phyloP scores from a whole-genome alignment of 495 filamentous ascomycete genomes.

The Hyaloscypha hepaticicola region DNA sequence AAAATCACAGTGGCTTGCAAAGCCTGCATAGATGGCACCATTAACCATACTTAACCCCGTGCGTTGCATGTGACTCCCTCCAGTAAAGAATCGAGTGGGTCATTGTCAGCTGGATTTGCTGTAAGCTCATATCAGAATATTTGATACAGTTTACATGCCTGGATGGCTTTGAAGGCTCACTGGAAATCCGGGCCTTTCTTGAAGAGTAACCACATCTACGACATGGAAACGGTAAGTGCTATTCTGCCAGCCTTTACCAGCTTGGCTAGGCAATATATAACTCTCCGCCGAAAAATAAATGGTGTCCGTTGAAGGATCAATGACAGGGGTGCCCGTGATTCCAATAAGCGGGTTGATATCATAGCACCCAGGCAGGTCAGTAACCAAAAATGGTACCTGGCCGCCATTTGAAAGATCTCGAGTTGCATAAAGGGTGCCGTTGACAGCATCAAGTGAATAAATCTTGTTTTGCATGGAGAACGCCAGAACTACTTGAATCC shows the following conservation, averaged over 20 bases:
- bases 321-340: constrained; percentile 41
- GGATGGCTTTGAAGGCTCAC: constrained; percentile 22
- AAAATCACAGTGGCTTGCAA: constrained; percentile 40
- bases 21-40: constrained; percentile 39
- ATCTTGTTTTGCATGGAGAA: constrained; percentile 35
- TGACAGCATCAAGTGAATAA: constrained; percentile 35
- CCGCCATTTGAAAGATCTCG: constrained; percentile 22
- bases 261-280: constrained; percentile 29
- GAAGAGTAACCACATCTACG: constrained; percentile 37
- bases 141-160: background rate
- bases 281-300: constrained; percentile 43
- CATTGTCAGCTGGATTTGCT: constrained; percentile 32
- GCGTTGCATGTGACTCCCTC: constrained; percentile 38
- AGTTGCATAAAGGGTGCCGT: constrained; percentile 28
- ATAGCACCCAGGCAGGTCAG: constrained; percentile 28
- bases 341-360: constrained; percentile 30
- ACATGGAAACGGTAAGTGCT: constrained; percentile 37
- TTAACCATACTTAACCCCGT: constrained; percentile 39
- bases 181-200: constrained; percentile 37
- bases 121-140: background rate
- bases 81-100: constrained; percentile 35
- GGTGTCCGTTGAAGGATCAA: constrained; percentile 38
- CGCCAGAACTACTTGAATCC: constrained; percentile 33
- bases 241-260: constrained; percentile 34
- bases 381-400: constrained; percentile 28